phyloP scores from a whole-genome alignment of 345 rosid species.

The Raphanus raphanistrum region DNA sequence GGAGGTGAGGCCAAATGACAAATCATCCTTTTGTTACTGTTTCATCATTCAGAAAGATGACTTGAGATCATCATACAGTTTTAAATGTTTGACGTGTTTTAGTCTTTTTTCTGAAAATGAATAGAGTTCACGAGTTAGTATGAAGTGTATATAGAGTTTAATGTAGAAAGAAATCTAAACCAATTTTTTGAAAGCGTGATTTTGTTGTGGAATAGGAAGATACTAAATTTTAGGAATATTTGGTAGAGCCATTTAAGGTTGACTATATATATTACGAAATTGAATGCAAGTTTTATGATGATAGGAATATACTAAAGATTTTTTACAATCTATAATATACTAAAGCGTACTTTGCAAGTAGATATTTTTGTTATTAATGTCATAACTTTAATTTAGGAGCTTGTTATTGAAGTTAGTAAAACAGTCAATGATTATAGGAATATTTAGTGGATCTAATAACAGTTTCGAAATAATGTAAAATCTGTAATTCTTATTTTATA shows the following conservation, averaged over 20 bases:
- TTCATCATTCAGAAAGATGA: background rate
- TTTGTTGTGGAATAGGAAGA: background rate
- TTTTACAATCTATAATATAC: background rate
- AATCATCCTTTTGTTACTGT: background rate
- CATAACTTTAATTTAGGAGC: background rate
- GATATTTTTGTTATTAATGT: background rate
- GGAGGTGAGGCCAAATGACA: slow-evolving; percentile 39
- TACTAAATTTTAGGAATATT: background rate
- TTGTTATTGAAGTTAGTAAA: too few relatives aligned
- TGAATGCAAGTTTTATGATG: background rate
- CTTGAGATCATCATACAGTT: background rate
- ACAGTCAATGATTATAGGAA: background rate
- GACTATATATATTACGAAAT: background rate
- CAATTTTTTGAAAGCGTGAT: background rate
- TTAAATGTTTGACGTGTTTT: background rate
- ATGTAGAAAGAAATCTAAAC: background rate
- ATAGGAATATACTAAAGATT: background rate
- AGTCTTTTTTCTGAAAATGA: background rate
- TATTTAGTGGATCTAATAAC: background rate
- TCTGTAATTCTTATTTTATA: too few relatives aligned
- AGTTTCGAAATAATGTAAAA: background rate
- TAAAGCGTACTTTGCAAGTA: background rate
- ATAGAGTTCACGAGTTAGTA: background rate
- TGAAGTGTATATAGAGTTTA: background rate
- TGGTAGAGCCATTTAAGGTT: background rate